Base-by-base conservation (phyloP, 2,329 filamentous ascomycete genomes). In the Colletotrichum orbiculare region DNA sequence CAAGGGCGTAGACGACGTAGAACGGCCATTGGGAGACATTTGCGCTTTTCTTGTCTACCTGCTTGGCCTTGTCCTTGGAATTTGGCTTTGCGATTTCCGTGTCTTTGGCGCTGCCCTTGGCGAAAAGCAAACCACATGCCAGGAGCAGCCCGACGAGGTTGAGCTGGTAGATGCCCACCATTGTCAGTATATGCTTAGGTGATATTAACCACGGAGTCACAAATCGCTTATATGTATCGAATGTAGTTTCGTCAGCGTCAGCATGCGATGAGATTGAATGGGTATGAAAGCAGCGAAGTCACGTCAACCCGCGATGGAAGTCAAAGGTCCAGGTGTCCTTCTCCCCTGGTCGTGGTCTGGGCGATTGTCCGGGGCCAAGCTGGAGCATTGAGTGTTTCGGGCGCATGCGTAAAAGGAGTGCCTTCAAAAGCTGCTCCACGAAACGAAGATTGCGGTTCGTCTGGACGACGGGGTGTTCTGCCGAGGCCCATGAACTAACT, bases 1-100 rank as follows among this genome's bases (percentile, higher is more conserved):
- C 79, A 6, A 85, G 75, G 64, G 80, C 76, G 57, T 84, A 85
- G 37, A 84, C 82, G 12, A 70, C 64, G 33, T 81, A 72, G 69
- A 82, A 82, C 8, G 74, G 66, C 67, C 69, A 68, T 54, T 74
- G 72, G 1, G 72, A 73, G 10, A 50, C 68, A 9, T 63, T 63
- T 13, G 45, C 25, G n/a, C 42, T 8, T 58, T 58, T n/a, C 35
- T 15, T 1, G 41, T 58, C 39, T 55, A 39, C 39, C 17, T 62
- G 56, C 50, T 34, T 64, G 34, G 15, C 33, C 12, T 50, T 12
- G 8, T 39, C 54, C 25, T 64, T 37, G n/a, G 34, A 8, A 8
- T 12, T 47, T 10, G 13, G 43, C 15, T 25, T 15, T 7, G 41
- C n/a, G 5, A 10, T 8, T 0, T 34, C 58, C 2, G 58, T 45